Conservation (phyloP, 768 basidiomycete genomes). For the Mycena chlorophos region DNA sequence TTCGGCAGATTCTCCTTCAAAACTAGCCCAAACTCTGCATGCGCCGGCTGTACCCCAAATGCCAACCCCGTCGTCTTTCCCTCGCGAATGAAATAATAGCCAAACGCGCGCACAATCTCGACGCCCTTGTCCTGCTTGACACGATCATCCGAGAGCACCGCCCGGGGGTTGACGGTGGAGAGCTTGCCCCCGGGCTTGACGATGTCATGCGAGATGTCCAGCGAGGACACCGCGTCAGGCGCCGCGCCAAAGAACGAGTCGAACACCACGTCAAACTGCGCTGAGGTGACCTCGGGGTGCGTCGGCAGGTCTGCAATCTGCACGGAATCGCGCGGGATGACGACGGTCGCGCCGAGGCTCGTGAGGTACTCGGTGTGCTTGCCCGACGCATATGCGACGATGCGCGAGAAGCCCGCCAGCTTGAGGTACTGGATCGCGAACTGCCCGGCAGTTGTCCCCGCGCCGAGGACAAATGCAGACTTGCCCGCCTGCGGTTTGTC, state of each 20-base stretch:
- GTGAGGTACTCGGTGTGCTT: conserved; percentile 40
- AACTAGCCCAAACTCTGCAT: conserved; percentile 23
- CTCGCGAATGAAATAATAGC: conserved; percentile 8
- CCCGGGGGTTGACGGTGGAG: neutral
- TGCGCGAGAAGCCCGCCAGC: conserved; percentile 41
- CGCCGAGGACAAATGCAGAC: conserved; percentile 16
- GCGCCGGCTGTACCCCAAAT: conserved; percentile 22
- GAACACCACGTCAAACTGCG: conserved; percentile 8
- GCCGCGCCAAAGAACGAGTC: neutral
- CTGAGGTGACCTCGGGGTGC: neutral
- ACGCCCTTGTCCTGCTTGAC: neutral
- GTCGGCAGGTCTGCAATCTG: neutral
- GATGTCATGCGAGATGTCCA: neutral
- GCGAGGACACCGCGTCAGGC: neutral
- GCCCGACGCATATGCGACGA: conserved; percentile 36
- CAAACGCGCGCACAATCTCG: neutral
- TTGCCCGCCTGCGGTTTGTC: conserved; percentile 11
- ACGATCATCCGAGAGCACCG: neutral
- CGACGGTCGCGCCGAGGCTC: conserved; percentile 34
- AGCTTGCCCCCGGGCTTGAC: neutral
- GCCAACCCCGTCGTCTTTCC: neutral
- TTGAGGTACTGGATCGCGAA: conserved; percentile 39
- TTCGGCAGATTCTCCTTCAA: conserved; percentile 24
- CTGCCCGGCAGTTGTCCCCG: conserved; percentile 10
- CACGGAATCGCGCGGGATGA: conserved; percentile 26